phyloP scores from a whole-genome alignment of 2,329 filamentous ascomycete genomes.

The Chaetomium strumarium region DNA sequence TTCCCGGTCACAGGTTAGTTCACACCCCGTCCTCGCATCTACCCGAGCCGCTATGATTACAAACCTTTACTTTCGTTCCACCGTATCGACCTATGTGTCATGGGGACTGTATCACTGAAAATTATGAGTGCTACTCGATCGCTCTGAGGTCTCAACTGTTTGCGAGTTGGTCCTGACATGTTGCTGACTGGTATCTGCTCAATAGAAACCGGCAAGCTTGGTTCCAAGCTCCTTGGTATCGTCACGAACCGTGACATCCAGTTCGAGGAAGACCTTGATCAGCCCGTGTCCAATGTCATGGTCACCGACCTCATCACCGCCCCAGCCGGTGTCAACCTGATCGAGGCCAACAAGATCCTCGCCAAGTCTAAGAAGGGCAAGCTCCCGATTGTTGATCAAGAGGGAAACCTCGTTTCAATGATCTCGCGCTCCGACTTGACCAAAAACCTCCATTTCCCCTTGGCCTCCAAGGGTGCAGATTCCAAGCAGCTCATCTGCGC shows the following conservation, averaged over 20 bases:
- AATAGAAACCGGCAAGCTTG: slow-evolving; percentile 82
- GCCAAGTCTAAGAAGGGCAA: slow-evolving; percentile 98
- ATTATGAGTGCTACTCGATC: slow-evolving; percentile 37
- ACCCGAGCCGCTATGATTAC: slow-evolving; percentile 60
- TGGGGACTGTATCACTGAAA: slow-evolving; percentile 62
- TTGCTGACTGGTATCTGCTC: slow-evolving; percentile 33
- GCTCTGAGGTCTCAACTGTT: slow-evolving; percentile 25
- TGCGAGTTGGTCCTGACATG: slow-evolving; percentile 9
- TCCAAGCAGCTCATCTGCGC: slow-evolving; percentile 97
- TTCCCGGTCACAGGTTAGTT: slow-evolving; percentile 96
- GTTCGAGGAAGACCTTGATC: slow-evolving; percentile 72
- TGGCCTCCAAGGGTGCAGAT: slow-evolving; percentile 91
- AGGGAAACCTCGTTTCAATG: slow-evolving; percentile 83
- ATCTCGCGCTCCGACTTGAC: slow-evolving; percentile 92
- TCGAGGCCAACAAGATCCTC: slow-evolving; percentile 88
- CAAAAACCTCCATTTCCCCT: slow-evolving; percentile 96
- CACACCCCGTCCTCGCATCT: slow-evolving; percentile 3
- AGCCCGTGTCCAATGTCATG: slow-evolving; percentile 85
- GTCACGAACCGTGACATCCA: slow-evolving; percentile 97
- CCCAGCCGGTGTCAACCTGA: slow-evolving; percentile 70
- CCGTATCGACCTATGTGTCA: slow-evolving; percentile 83
- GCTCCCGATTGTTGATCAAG: slow-evolving; percentile 81
- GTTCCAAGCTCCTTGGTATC: slow-evolving; percentile 94
- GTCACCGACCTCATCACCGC: slow-evolving; percentile 91
- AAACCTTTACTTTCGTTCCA: slow-evolving; percentile 96